These are phyloP conservation scores for Solanum bulbocastanum DNA, from an alignment of 257 asterid genomes.

Conservation along the genomic window DNA sequence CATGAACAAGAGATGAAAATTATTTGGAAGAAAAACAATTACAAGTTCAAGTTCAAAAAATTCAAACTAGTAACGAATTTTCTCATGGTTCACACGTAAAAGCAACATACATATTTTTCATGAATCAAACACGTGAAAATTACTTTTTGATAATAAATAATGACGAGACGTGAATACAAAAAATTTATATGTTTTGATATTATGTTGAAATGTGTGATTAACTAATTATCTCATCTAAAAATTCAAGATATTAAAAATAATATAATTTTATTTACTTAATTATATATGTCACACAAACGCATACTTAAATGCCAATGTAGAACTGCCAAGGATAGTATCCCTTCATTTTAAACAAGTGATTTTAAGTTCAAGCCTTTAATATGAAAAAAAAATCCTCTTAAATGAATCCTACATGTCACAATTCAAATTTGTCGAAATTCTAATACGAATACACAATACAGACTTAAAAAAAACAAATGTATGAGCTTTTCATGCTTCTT, in stretches of 20 bases:
- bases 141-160: neutral
- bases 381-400: neutral
- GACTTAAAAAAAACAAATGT: neutral
- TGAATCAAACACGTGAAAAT: neutral
- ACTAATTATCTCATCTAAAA: neutral
- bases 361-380: neutral
- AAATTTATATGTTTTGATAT: neutral
- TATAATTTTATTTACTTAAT: too few species aligned
- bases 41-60: neutral
- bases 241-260: neutral
- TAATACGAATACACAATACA: accelerated
- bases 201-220: neutral
- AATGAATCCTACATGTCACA: neutral
- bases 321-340: neutral
- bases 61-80: neutral
- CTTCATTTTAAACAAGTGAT: neutral
- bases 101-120: neutral
- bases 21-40: neutral
- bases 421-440: neutral
- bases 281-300: neutral
- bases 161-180: neutral
- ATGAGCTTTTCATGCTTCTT: neutral
- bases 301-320: neutral
- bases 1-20: neutral
- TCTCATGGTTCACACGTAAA: neutral